phyloP scores from a whole-genome alignment of 2,329 filamentous ascomycete genomes.

The Chrysoporthe austroafricana region DNA sequence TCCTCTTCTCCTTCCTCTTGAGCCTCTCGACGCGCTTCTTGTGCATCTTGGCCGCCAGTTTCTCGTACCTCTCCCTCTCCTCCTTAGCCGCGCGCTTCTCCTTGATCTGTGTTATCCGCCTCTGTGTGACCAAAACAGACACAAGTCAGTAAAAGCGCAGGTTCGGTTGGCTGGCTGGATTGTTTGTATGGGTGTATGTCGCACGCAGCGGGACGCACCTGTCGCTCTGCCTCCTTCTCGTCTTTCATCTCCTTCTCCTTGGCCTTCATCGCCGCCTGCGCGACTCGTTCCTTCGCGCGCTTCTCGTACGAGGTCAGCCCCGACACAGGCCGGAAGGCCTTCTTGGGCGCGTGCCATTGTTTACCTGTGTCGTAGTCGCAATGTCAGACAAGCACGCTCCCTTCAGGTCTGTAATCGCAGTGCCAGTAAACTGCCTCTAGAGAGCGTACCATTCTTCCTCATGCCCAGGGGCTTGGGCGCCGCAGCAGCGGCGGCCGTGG shows the following conservation, averaged over 20 bases:
- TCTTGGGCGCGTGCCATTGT: slow-evolving; percentile 86
- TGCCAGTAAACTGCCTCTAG: not conserved
- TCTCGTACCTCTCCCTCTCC: slow-evolving; percentile 89
- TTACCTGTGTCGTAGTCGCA: slow-evolving; percentile 68
- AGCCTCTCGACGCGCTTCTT: slow-evolving; percentile 89
- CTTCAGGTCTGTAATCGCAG: not conserved
- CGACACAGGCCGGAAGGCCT: slow-evolving; percentile 80
- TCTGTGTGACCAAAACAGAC: slow-evolving; percentile 49
- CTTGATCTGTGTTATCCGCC: slow-evolving; percentile 77
- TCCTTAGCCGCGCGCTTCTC: slow-evolving; percentile 87
- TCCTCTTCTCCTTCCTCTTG: slow-evolving; percentile 96
- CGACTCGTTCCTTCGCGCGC: slow-evolving; percentile 70
- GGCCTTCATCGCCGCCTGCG: slow-evolving; percentile 78
- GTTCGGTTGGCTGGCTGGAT: not conserved
- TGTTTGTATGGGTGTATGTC: slow-evolving; percentile 15
- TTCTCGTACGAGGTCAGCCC: slow-evolving; percentile 81
- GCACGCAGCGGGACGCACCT: slow-evolving; percentile 57
- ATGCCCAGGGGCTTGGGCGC: slow-evolving; percentile 60
- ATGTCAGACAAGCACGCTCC: slow-evolving; percentile 8
- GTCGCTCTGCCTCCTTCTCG: slow-evolving; percentile 87
- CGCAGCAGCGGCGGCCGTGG: slow-evolving; percentile 34
- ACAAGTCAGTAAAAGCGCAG: slow-evolving; percentile 25
- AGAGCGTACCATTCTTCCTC: slow-evolving; percentile 76
- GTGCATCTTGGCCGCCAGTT: slow-evolving; percentile 98
- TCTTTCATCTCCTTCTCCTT: slow-evolving; percentile 96